Evolutionary conservation across 2,329 filamentous ascomycete genomes (phyloP), one percentile per base, ranked within the genome.

Genomic region (Ilyonectria mors-panacis): DNA sequence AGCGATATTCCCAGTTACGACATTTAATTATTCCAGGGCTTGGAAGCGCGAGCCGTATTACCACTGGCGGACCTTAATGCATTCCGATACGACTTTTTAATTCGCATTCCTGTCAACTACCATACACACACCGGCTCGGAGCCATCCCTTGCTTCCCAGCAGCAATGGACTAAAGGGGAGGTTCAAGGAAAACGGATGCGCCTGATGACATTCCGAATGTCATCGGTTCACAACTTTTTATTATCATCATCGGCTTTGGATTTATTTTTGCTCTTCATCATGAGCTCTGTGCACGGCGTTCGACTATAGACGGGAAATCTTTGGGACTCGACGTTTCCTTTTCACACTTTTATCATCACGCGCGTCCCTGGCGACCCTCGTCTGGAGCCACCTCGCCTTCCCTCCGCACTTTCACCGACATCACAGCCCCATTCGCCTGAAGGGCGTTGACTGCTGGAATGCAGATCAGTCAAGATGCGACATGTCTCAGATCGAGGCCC

Each of bases 121-220:
- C 70, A 79, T 78, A 79, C 73, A 81, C 74, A 76, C 70, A 69
- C 17, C 73, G 79, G 78, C 80, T 78, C 79, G 65, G 70, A 76
- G 80, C 80, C 78, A 80, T 70, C 67, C 72, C 74, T 80, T 78
- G 79, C 78, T 80, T 79, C 76, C 76, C 78, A 81, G 80, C 76
- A 79, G 78, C 78, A 78, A 77, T 74, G 48, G 70, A 69, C 69
- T 65, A 65, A 72, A 73, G 69, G 67, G 68, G 67, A 71, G 21
- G 66, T 68, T 69, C 55, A 61, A 61, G 66, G 58, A 66, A 70
- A 66, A 70, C 55, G 48, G 63, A 63, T 65, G 67, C 70, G 67
- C 62, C 58, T 50, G 54, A 55, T 48, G 53, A 66, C 68, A 68
- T 56, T 47, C 58, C 48, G 55, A 63, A 61, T 66, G 66, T 56